Evolutionary conservation across 2,329 filamentous ascomycete species (phyloP).

Genomic region (Penicillium polonicum): DNA sequence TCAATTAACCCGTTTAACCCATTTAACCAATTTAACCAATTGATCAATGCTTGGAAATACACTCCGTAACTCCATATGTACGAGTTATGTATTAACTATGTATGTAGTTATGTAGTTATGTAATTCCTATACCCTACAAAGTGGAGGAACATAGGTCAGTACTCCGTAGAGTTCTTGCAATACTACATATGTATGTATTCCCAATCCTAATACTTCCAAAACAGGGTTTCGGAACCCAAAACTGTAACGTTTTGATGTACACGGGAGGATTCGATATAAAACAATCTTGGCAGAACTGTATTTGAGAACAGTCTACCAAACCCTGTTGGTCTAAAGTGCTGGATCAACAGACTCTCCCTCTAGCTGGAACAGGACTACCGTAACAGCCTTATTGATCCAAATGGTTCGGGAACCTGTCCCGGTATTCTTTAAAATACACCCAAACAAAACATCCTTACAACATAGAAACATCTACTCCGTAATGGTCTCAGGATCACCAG

Average conservation of each 20-base stretch:
- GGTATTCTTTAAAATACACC: background rate
- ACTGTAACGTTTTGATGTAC: background rate
- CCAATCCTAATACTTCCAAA: background rate
- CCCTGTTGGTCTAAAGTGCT: background rate
- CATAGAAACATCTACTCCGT: background rate
- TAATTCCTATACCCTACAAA: background rate
- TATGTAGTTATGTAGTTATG: background rate
- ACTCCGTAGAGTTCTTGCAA: background rate
- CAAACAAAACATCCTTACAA: background rate
- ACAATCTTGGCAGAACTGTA: background rate
- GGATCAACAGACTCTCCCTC: conserved; percentile 8
- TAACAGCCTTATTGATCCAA: conserved; percentile 8
- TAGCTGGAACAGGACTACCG: conserved; percentile 9
- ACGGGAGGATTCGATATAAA: background rate
- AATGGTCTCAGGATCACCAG: background rate
- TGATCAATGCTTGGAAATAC: background rate
- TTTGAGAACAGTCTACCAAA: background rate
- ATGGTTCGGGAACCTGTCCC: background rate
- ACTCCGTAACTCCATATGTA: background rate
- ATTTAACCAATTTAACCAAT: background rate
- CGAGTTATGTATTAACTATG: background rate
- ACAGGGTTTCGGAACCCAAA: background rate
- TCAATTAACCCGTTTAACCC: too few species aligned
- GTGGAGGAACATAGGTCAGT: background rate
- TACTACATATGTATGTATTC: background rate